Conservation (phyloP, 108 stramenopile genomes). For the Cyclotella distinguenda region DNA sequence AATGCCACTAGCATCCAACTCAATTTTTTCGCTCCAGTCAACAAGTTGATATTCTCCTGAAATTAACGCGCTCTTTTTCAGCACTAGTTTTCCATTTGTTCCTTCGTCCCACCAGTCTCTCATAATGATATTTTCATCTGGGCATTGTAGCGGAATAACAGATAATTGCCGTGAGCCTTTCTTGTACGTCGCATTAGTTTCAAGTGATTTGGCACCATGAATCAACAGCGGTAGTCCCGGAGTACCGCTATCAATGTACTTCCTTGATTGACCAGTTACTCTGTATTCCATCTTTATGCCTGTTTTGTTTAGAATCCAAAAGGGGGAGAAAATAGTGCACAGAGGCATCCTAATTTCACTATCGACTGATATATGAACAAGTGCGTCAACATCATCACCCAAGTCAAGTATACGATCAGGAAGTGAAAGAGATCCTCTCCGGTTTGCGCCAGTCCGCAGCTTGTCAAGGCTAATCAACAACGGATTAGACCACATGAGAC, state of each 20-base stretch:
- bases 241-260: conserved; percentile 18
- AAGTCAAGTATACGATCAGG: conserved; percentile 5
- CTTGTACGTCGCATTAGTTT: conserved; percentile 13
- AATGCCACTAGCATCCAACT: too few relatives aligned
- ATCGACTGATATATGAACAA: conserved; percentile 27
- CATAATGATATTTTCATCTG: not conserved
- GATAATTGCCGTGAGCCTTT: conserved; percentile 19
- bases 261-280: not conserved
- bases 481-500: conserved; percentile 20
- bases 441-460: conserved; percentile 25
- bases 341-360: conserved; percentile 12
- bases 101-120: conserved; percentile 33
- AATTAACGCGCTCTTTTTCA: conserved; percentile 3
- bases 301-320: conserved; percentile 35
- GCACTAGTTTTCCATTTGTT: conserved; percentile 20
- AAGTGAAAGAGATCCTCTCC: conserved; percentile 18
- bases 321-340: conserved; percentile 22
- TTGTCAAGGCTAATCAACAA: conserved; percentile 8
- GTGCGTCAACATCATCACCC: conserved; percentile 30
- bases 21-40: conserved; percentile 26
- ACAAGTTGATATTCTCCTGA: conserved; percentile 7
- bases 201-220: conserved; percentile 13
- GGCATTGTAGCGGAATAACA: conserved; percentile 21
- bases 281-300: conserved; percentile 36
- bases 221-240: conserved; percentile 36